These are phyloP conservation scores for Fusarium nematophilum DNA, from an alignment of 2,329 filamentous ascomycete species.

Conservation along the genomic window DNA sequence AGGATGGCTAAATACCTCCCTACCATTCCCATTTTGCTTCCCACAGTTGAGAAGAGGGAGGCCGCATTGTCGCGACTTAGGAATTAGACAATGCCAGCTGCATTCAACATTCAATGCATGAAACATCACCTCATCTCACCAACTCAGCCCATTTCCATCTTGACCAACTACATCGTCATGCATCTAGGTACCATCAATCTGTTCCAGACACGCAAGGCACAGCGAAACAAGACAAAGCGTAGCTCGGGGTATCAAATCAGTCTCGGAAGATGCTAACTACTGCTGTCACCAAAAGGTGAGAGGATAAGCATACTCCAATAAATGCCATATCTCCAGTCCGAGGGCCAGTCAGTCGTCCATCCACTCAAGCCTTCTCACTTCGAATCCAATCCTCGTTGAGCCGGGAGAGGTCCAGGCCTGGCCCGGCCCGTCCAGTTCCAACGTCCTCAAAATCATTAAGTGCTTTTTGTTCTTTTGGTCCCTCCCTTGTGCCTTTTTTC, in stretches of 20 bases:
- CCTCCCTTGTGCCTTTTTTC: conserved; percentile 9
- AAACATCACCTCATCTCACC: background rate
- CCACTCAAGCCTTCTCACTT: background rate
- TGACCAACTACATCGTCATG: background rate
- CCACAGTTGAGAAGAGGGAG: no score
- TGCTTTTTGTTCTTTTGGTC: conserved; percentile 33
- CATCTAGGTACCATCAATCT: background rate
- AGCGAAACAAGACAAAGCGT: background rate
- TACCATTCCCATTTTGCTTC: no score
- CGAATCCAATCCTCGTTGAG: conserved; percentile 10
- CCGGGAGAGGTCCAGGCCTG: conserved; percentile 15
- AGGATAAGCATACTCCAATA: conserved; percentile 28
- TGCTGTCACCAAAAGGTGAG: conserved; percentile 7
- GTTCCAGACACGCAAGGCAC: background rate
- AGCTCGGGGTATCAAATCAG: conserved; percentile 36
- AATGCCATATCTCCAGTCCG: conserved; percentile 29
- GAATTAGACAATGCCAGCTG: background rate
- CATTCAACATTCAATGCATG: background rate
- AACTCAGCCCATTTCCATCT: background rate
- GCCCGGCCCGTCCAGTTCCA: conserved; percentile 14
- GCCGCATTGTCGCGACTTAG: no score
- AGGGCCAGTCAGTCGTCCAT: conserved; percentile 27
- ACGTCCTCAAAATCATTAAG: conserved; percentile 27
- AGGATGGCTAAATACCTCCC: no score
- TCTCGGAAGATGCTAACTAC: conserved; percentile 33